These are phyloP conservation scores for Ogataea methanolica DNA, from an alignment of 805 yeast genomes.

Conservation along the genomic window DNA sequence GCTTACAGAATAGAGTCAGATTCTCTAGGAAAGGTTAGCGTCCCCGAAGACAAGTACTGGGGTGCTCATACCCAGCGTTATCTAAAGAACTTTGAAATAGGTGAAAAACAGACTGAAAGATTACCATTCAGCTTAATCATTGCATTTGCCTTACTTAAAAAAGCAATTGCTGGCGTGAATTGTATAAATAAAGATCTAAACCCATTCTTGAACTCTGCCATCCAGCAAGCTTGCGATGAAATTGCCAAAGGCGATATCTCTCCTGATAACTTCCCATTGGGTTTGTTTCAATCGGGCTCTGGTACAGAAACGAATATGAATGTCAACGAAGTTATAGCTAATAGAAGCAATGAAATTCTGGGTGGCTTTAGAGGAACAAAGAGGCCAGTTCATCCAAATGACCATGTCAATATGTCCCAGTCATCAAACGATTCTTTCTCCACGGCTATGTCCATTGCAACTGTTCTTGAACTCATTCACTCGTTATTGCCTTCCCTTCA, in stretches of 20 bases:
- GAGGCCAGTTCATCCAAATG: constrained; percentile 93
- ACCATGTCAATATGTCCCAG: constrained; percentile 96
- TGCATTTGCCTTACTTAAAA: constrained; percentile 90
- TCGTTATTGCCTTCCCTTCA: constrained; percentile 76
- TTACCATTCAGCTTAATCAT: constrained; percentile 85
- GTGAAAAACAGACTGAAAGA: constrained; percentile 75
- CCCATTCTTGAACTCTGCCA: constrained; percentile 74
- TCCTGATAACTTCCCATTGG: constrained; percentile 90
- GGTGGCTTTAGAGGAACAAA: constrained; percentile 91
- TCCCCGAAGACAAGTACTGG: constrained; percentile 76
- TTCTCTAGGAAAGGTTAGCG: constrained; percentile 89
- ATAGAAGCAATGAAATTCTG: constrained; percentile 91
- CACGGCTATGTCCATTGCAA: constrained; percentile 98
- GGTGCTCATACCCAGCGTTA: constrained; percentile 98
- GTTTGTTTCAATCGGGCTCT: constrained; percentile 96
- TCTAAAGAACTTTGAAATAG: constrained; percentile 88
- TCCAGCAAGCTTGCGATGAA: constrained; percentile 90
- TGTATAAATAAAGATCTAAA: constrained; percentile 74
- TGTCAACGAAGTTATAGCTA: constrained; percentile 95
- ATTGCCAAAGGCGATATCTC: constrained; percentile 78
- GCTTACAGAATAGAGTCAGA: constrained; percentile 71
- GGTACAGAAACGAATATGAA: constrained; percentile 99
- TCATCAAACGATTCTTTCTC: constrained; percentile 99
- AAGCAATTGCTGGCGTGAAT: constrained; percentile 90
- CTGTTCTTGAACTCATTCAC: constrained; percentile 76